A percentile compares a stretch with the other conserved stretches of the same genome.
phyloP scores from a whole-genome alignment of 163 green algal genomes.

The Coccomyxa subellipsoidea region DNA sequence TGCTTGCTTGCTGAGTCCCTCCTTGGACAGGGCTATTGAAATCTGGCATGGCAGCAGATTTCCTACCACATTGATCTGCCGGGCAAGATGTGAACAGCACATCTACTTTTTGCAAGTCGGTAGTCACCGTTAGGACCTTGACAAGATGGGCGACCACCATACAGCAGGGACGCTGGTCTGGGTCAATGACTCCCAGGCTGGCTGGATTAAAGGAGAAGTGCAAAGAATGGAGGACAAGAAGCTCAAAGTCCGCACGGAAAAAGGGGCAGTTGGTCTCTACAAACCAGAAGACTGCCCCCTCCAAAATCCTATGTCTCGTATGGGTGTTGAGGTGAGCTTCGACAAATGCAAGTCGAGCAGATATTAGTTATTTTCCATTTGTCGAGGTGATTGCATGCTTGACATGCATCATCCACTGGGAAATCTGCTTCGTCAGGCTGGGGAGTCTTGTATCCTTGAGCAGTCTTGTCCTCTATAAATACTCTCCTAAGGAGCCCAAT shows the following conservation, averaged over 20 bases:
- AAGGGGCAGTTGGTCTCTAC: slow-evolving; percentile 37
- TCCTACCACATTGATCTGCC: neutral
- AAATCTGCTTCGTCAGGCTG: too few species aligned
- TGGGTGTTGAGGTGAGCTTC: slow-evolving; percentile 77
- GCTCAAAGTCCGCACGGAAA: slow-evolving; percentile 63
- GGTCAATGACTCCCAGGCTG: slow-evolving; percentile 8
- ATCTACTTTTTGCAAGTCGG: neutral
- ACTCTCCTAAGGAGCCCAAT: too few species aligned
- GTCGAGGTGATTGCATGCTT: neutral
- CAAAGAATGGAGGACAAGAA: slow-evolving; percentile 48
- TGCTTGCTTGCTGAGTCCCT: neutral
- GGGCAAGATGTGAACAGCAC: neutral
- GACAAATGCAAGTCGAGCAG: neutral
- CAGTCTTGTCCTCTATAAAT: too few species aligned
- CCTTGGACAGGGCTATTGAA: neutral
- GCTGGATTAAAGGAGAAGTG: slow-evolving; percentile 82
- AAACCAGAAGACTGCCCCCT: slow-evolving; percentile 69
- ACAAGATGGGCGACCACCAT: slow-evolving; percentile 2
- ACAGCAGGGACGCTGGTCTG: neutral
- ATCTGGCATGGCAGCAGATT: neutral
- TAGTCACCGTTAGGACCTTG: neutral
- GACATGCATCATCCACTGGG: too few species aligned
- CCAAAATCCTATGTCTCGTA: slow-evolving; percentile 71
- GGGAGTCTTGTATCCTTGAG: too few species aligned
- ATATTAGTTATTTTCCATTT: neutral